A percentile compares a stretch with the other conserved stretches of the same genome.
These are phyloP conservation scores for Fusarium nodosum DNA, from an alignment of 2,329 filamentous ascomycete genomes.

Conservation along the genomic window DNA sequence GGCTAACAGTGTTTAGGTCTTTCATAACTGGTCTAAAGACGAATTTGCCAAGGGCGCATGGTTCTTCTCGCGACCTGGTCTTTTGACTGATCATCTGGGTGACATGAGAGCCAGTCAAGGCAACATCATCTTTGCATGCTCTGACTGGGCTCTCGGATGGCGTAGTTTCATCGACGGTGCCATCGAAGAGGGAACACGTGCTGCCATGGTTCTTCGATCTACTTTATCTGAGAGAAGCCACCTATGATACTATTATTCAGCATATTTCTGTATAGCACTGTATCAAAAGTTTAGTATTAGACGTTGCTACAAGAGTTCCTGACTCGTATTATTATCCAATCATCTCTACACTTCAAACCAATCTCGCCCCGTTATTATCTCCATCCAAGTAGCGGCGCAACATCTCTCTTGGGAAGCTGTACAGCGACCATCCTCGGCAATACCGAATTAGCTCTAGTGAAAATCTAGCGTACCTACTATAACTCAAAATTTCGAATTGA, in stretches of 20 bases:
- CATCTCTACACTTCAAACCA: neutral
- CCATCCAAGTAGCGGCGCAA: slow-evolving; percentile 9
- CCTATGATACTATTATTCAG: neutral
- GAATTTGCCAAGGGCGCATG: slow-evolving; percentile 62
- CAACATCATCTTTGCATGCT: slow-evolving; percentile 61
- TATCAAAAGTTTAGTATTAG: neutral
- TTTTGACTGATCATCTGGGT: slow-evolving; percentile 56
- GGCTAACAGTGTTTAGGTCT: slow-evolving; percentile 50
- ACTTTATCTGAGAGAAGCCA: slow-evolving; percentile 17
- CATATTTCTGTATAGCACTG: neutral
- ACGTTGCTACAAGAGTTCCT: neutral
- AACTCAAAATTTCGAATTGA: neutral
- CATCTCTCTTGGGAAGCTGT: slow-evolving; percentile 25
- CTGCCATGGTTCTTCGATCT: slow-evolving; percentile 42
- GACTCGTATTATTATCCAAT: slow-evolving; percentile 2
- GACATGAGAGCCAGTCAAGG: slow-evolving; percentile 59
- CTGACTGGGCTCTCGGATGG: slow-evolving; percentile 65
- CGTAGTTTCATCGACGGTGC: slow-evolving; percentile 65
- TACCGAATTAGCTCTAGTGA: slow-evolving; percentile 6
- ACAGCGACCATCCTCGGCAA: slow-evolving; percentile 22
- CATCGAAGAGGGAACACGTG: slow-evolving; percentile 59
- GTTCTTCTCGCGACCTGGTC: slow-evolving; percentile 57
- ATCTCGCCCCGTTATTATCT: slow-evolving; percentile 5
- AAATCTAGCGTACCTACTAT: neutral
- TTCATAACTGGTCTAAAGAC: slow-evolving; percentile 64